Percentiles rank a stretch among this genome's conserved stretches.
Evolutionary conservation across 129 eudicot genomes (phyloP).

Genomic region (Flaveria bidentis): DNA sequence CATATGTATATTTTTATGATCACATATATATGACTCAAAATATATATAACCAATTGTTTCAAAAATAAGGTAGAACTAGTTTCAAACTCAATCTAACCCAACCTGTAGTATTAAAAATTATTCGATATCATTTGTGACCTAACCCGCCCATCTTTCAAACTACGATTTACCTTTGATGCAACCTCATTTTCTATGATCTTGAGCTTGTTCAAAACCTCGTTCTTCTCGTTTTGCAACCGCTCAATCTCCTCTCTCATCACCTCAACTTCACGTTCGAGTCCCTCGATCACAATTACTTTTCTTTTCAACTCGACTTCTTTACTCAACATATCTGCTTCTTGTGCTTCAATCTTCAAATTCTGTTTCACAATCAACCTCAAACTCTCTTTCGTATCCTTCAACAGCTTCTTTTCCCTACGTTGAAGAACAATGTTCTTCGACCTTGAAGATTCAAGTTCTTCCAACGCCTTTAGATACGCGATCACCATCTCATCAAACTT

Average conservation of each 20-base stretch:
- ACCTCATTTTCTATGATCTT: conserved; percentile 36
- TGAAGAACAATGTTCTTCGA: conserved; percentile 45
- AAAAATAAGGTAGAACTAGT: neutral
- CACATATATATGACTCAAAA: neutral
- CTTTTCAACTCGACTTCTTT: conserved; percentile 9
- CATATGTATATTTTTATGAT: neutral
- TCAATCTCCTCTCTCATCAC: conserved; percentile 34
- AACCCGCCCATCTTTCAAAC: neutral
- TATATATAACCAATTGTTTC: neutral
- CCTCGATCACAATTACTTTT: conserved; percentile 21
- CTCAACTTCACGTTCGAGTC: conserved; percentile 45
- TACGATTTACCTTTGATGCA: conserved; percentile 42
- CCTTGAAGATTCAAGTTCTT: conserved; percentile 41
- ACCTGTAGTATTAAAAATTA: neutral
- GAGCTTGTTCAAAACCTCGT: conserved; percentile 44
- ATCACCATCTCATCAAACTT: conserved; percentile 50
- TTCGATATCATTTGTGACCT: neutral
- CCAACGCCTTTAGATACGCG: conserved; percentile 39
- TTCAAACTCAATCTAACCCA: neutral
- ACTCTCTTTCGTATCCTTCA: conserved; percentile 38
- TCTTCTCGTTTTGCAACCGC: conserved; percentile 46
- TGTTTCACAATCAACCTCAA: conserved; percentile 32
- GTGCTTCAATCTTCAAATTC: conserved; percentile 41
- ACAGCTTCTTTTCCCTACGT: conserved; percentile 46
- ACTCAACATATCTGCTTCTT: conserved; percentile 35